Percentiles rank a stretch among this genome's conserved stretches.
phyloP scores from a whole-genome alignment of 2,329 filamentous ascomycete genomes.

The Arthrobotrys conoides region DNA sequence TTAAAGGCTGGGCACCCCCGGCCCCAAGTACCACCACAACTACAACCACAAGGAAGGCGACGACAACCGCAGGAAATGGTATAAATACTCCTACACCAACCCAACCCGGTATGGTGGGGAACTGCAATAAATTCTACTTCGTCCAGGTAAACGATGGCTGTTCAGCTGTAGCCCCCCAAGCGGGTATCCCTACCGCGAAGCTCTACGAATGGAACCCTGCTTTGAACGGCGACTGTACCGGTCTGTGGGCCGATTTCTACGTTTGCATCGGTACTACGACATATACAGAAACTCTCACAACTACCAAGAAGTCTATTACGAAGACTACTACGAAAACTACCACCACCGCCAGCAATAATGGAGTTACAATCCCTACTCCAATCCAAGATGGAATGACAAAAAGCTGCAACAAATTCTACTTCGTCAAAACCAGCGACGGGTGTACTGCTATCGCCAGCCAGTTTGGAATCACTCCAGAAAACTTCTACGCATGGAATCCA shows the following conservation, averaged over 20 bases:
- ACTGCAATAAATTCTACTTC: constrained; percentile 63
- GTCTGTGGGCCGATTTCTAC: constrained; percentile 35
- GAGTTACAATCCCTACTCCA: constrained; percentile 6
- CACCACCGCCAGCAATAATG: constrained; percentile 17
- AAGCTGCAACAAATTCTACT: constrained; percentile 34
- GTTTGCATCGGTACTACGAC: constrained; percentile 36
- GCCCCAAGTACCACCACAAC: constrained; percentile 5
- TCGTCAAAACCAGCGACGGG: constrained; percentile 1
- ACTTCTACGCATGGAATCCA: constrained; percentile 32
- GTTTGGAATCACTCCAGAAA: neutral
- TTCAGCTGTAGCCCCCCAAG: constrained; percentile 61
- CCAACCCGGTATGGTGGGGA: constrained; percentile 37
- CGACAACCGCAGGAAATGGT: constrained; percentile 58
- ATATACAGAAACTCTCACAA: constrained; percentile 22
- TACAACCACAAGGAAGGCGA: neutral
- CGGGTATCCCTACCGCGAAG: constrained; percentile 63
- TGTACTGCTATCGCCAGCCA: constrained; percentile 13
- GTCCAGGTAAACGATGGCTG: constrained; percentile 63
- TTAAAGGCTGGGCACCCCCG: constrained; percentile 24
- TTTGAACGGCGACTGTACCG: constrained; percentile 15
- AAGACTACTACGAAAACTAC: neutral
- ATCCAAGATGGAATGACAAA: constrained; percentile 28
- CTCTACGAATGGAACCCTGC: constrained; percentile 63
- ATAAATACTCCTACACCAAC: constrained; percentile 64
- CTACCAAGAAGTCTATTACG: neutral